phyloP scores from a whole-genome alignment of 371 early-diverging fungal species.

The Pancytospora philotis region DNA sequence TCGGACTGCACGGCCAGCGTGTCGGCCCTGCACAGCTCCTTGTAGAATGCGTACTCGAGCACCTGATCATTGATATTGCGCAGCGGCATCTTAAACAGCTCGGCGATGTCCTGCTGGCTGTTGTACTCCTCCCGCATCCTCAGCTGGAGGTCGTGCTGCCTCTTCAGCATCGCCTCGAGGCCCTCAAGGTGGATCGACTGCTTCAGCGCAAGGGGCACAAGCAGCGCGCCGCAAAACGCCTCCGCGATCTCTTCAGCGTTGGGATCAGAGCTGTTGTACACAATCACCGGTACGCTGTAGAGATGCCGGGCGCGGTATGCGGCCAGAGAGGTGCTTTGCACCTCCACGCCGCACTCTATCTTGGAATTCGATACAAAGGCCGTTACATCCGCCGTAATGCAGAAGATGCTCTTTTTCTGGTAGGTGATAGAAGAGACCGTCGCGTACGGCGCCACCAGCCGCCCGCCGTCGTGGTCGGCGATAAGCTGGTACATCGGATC shows the following conservation, averaged over 20 bases:
- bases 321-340: background rate
- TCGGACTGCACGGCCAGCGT: background rate
- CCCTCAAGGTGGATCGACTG: background rate
- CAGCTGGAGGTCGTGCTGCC: constrained; percentile 20
- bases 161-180: constrained; percentile 8
- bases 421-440: constrained; percentile 25
- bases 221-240: background rate
- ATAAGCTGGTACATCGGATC: background rate
- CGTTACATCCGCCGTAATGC: background rate
- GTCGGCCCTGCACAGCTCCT: constrained; percentile 6
- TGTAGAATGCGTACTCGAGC: constrained; percentile 42
- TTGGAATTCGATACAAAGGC: constrained; percentile 1
- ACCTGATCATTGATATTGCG: constrained; percentile 32
- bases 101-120: constrained; percentile 1
- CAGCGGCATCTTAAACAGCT: constrained; percentile 38
- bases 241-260: background rate
- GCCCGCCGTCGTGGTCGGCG: background rate
- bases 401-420: background rate
- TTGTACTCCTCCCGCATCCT: constrained; percentile 8
- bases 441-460: background rate
- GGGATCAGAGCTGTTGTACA: background rate
- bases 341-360: background rate
- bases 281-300: background rate
- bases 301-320: background rate
- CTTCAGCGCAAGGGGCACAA: background rate